Base-by-base conservation (phyloP, 306 rosid genomes). In the Rosa chinensis region DNA sequence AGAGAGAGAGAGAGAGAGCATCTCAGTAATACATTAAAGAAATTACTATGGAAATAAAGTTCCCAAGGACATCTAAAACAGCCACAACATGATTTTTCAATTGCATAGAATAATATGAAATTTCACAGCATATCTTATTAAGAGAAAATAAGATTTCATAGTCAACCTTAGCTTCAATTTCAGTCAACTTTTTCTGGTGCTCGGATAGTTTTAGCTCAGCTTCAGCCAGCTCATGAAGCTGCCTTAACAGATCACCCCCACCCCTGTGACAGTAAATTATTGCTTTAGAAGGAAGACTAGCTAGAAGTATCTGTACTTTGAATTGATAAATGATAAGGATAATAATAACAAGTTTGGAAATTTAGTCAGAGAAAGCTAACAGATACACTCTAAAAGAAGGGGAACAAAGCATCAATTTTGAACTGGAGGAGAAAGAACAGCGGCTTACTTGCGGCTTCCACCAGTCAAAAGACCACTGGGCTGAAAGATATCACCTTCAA, bases 381-480 rank as follows among this genome's bases (percentile, higher is more conserved):
- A 44, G 56, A 78, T 68, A 64, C 48, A 73, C 55, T 73, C 75
- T 64, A 72, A 37, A 8, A 55, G 48, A 21, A 21, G 39, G 56
- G 11, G 49, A 3, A 35, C 17, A 83, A 32, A 39, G 25, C 67
- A 47, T 77, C 39, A 80, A 67, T 73, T 28, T 58, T 44, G 80
- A 83, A 76, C 50, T 37, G 69, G 50, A 76, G 59, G 70, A 75
- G 62, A 82, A 82, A 63, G 52, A 45, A 82, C 25, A 74, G 82
- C 62, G 68, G n/a, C 89, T 73, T 91, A 95, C 99, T 86, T 95
- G 79, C 98, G 92, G 86, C 98, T 93, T 84, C 99, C 99, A 75
- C 99, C 99, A 25, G 99, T 95, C 83, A 95, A 80, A 82, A 95
- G 96, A 79, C 99, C 99, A 83, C 98, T 91, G 68, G 99, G 97